These are phyloP conservation scores for Lycium ferocissimum DNA, from an alignment of 257 asterid species.

Conservation along the genomic window DNA sequence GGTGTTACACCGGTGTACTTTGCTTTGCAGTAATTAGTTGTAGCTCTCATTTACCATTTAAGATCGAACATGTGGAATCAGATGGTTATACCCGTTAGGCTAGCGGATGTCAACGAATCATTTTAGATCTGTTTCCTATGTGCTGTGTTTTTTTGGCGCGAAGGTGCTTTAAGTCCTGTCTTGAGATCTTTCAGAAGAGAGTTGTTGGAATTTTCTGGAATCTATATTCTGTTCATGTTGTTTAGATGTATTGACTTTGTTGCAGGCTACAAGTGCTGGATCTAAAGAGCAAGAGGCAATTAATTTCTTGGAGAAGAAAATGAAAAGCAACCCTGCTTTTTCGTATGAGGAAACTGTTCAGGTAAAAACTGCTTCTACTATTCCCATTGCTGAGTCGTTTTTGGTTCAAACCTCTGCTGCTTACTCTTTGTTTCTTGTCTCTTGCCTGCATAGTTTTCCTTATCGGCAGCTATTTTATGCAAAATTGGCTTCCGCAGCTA, in stretches of 20 bases:
- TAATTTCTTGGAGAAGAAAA: constrained; percentile 89
- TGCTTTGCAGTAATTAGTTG: too few species aligned
- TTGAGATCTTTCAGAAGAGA: too few species aligned
- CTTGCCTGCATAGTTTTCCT: background rate
- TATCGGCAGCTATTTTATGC: background rate
- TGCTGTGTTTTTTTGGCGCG: background rate
- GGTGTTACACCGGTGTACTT: background rate
- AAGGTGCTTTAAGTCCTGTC: too few species aligned
- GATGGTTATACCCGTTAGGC: background rate
- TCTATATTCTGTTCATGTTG: too few species aligned
- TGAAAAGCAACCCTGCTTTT: constrained; percentile 89
- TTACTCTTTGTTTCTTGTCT: background rate
- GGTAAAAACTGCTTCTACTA: constrained; percentile 47
- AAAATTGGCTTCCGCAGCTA: background rate
- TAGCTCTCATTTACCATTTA: too few species aligned
- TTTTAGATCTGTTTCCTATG: background rate
- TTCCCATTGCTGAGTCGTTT: too few species aligned
- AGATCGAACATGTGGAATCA: too few species aligned
- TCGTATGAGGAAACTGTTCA: constrained; percentile 90
- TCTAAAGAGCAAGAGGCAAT: constrained; percentile 96
- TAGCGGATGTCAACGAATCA: background rate
- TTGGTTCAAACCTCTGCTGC: background rate
- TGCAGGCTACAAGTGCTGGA: constrained; percentile 95
- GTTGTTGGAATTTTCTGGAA: too few species aligned
- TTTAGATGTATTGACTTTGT: background rate